phyloP scores from a whole-genome alignment of 331 rosid species.

The Pyrus hybrid region DNA sequence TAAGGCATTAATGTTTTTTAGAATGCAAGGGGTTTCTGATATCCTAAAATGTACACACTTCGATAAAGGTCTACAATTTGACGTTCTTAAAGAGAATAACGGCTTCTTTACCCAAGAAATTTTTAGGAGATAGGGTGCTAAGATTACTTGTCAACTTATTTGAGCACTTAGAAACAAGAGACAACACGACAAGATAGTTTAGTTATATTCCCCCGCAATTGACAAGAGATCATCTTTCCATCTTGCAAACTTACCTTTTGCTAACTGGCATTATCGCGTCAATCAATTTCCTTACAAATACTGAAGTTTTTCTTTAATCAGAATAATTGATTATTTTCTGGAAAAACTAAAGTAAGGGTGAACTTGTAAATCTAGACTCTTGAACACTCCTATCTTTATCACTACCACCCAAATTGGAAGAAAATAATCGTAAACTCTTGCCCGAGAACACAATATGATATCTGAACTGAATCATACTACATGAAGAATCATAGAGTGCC shows the following conservation, averaged over 20 bases:
- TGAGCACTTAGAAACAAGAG: not conserved
- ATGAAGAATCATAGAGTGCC: not conserved
- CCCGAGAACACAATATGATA: not conserved
- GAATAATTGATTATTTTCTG: not conserved
- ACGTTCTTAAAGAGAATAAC: not conserved
- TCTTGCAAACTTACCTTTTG: not conserved
- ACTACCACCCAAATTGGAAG: not conserved
- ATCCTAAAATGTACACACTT: too few relatives aligned
- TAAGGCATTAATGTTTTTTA: too few relatives aligned
- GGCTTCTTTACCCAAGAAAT: not conserved
- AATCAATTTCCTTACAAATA: not conserved
- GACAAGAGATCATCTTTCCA: not conserved
- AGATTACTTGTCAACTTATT: not conserved
- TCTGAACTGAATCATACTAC: not conserved
- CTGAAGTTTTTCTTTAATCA: not conserved
- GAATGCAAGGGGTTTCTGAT: too few relatives aligned
- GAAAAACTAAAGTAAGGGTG: not conserved
- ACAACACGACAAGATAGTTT: not conserved
- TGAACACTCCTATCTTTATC: not conserved
- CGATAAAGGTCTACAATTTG: too few relatives aligned
- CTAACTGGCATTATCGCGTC: not conserved
- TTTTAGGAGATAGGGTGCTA: not conserved
- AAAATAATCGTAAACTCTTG: not conserved
- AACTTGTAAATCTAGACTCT: not conserved
- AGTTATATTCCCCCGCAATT: not conserved